Evolutionary conservation across 2,329 filamentous ascomycete genomes (phyloP).

Genomic region (Colletotrichum sojae): DNA sequence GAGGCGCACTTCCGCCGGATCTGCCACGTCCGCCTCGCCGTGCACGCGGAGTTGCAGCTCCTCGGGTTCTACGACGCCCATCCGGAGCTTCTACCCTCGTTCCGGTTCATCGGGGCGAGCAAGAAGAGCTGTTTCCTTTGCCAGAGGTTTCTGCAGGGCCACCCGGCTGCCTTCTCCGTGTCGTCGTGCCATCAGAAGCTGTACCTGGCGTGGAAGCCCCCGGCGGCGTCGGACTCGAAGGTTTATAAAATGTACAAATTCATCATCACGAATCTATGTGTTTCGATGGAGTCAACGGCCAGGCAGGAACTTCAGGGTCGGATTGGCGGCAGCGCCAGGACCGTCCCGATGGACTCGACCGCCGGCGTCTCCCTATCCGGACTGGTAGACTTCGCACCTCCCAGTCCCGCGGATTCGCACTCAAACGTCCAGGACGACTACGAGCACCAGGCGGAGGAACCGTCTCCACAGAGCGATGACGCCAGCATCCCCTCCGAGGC

Average conservation of each 20-base stretch:
- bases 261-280: slow-evolving; percentile 1
- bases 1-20: background rate
- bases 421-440: too few relatives aligned
- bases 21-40: slow-evolving; percentile 13
- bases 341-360: background rate
- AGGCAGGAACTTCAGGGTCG: background rate
- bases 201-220: slow-evolving; percentile 8
- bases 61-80: slow-evolving; percentile 9
- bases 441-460: too few relatives aligned
- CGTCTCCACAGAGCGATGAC: too few relatives aligned
- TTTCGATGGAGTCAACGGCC: background rate
- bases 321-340: background rate
- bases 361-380: background rate
- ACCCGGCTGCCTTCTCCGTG: slow-evolving; percentile 1
- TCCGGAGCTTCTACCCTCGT: background rate
- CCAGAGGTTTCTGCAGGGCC: background rate
- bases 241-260: slow-evolving; percentile 4
- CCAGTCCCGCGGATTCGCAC: too few relatives aligned
- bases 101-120: slow-evolving; percentile 1
- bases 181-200: slow-evolving; percentile 18
- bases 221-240: background rate
- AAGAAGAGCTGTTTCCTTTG: slow-evolving; percentile 10
- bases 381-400: background rate
- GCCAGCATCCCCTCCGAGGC: too few relatives aligned
- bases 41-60: slow-evolving; percentile 20